Conservation (phyloP, 352 stramenopile species). For the Phytophthora tentaculata region DNA sequence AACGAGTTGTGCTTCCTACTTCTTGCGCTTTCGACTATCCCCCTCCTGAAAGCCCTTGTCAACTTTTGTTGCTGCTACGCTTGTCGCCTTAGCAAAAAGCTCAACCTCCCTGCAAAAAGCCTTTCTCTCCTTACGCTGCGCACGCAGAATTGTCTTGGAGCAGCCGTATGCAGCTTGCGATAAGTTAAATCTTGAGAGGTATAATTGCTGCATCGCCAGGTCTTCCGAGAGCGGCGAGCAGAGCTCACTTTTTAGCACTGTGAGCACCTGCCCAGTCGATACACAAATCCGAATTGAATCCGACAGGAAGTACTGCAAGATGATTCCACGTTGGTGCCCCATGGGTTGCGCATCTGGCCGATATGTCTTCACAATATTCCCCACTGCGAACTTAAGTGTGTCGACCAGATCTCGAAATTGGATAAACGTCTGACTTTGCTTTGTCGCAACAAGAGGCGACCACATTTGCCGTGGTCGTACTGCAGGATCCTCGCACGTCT, state of each 20-base stretch:
- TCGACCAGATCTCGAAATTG: conserved; percentile 68
- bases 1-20: conserved; percentile 41
- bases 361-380: conserved; percentile 78
- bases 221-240: conserved; percentile 76
- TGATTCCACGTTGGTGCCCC: conserved; percentile 70
- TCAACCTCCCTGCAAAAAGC: conserved; percentile 71
- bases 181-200: conserved; percentile 78
- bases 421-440: conserved; percentile 51
- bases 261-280: conserved; percentile 59
- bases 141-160: conserved; percentile 48
- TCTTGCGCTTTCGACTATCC: conserved; percentile 61
- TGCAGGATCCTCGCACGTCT: conserved; percentile 24
- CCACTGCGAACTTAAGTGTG: conserved; percentile 61
- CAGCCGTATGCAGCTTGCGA: conserved; percentile 60
- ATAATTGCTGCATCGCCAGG: conserved; percentile 69
- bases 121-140: conserved; percentile 62
- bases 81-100: conserved; percentile 50
- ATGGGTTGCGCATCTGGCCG: conserved; percentile 34
- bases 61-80: conserved; percentile 17
- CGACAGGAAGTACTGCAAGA: conserved; percentile 52
- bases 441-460: conserved; percentile 60
- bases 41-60: conserved; percentile 16
- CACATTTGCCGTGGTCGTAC: conserved; percentile 61
- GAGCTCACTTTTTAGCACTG: conserved; percentile 62
- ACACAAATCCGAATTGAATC: conserved; percentile 60